Conservation (phyloP, 2,329 filamentous ascomycete species). For the Diaporthe citri region DNA sequence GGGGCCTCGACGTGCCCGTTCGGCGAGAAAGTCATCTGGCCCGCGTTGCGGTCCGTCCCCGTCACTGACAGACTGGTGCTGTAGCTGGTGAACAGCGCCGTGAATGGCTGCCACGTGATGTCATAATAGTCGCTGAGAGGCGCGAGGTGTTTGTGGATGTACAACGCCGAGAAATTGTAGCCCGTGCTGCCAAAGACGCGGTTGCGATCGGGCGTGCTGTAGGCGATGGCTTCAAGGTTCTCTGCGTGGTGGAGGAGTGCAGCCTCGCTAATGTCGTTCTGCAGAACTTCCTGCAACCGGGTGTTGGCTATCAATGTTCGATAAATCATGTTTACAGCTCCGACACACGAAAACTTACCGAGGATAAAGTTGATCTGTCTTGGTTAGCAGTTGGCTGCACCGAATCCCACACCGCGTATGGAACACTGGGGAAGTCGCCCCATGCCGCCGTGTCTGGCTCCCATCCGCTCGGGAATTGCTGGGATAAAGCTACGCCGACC, state of each 20-base stretch:
- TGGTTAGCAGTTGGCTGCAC: neutral
- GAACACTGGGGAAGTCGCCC: neutral
- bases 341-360: neutral
- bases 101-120: neutral
- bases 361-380: neutral
- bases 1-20: neutral
- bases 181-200: neutral
- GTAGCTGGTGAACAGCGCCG: neutral
- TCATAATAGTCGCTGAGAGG: neutral
- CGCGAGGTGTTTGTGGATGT: neutral
- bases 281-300: neutral
- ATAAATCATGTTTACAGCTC: neutral
- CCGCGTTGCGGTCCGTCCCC: neutral
- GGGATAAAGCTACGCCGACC: neutral
- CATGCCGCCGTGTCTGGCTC: neutral
- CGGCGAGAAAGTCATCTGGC: neutral
- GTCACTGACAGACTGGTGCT: neutral
- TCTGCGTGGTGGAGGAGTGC: neutral
- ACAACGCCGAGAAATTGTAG: neutral
- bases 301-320: neutral
- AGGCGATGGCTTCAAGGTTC: neutral
- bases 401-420: neutral
- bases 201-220: neutral
- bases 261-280: neutral
- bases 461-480: neutral